Base-by-base conservation (phyloP, 2,329 filamentous ascomycete genomes). In the Rutstroemia sp. region DNA sequence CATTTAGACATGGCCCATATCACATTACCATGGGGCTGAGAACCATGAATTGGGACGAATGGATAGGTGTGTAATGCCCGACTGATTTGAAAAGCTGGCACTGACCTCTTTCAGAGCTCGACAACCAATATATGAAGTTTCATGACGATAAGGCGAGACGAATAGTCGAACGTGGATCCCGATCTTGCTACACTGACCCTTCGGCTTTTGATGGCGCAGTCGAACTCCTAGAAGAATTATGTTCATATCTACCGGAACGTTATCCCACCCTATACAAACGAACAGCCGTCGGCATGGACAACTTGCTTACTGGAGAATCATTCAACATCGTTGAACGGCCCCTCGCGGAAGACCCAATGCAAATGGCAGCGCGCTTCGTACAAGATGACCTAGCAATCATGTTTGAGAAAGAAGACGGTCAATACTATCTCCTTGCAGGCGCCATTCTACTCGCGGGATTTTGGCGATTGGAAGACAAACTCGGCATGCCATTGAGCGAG, bases 331-430 rank as follows among this genome's bases (percentile, higher is more conserved):
- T 75, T 1, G 75, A 80, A 58, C 75, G 82, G 0, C 86, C 86
- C 0, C 75, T 92, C 5, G 70, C 73, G 1, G 88, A 92, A 71
- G 88, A 94, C 65, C 88, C 89, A 0, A 92, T 95, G 84, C 78
- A 81, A 57, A 88, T 84, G 65, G 82, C 78, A 52, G 87, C 83
- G 0, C 81, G 88, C 1, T 78, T 92, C 19, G 74, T 89, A 3
- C 89, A 94, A 70, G 90, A 95, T 66, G 89, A 95, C 68, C 73
- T 95, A 0, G 89, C 89, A 0, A 80, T 95, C 55, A 92, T 95
- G 89, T 78, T 92, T 63, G 88, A 94, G 71, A 77, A 76, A 19
- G 69, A 76, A 0, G 88, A 95, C 66, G 88, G 88, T 0, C 82
- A 91, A 69, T 92, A 92, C 73, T 89, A 91, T 68, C 80, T 95